These are phyloP conservation scores for Didymosphaeria variabile DNA, from an alignment of 2,329 filamentous ascomycete species.

Conservation along the genomic window DNA sequence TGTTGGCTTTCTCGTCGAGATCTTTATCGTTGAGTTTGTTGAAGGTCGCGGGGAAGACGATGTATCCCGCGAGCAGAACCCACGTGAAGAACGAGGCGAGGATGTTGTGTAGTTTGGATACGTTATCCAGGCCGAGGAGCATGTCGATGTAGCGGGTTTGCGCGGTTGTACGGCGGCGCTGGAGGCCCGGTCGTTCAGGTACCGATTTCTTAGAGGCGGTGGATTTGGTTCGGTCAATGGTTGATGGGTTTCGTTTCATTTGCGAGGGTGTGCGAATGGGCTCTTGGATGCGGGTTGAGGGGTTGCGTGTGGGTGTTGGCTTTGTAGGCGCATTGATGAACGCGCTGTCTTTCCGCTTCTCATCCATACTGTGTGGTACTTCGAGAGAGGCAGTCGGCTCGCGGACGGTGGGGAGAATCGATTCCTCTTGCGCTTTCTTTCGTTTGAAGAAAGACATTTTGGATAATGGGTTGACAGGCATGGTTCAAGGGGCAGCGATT, in stretches of 20 bases:
- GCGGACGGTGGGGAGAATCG: slow-evolving; percentile 5
- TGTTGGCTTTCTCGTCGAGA: slow-evolving; percentile 34
- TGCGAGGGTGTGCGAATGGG: slow-evolving; percentile 16
- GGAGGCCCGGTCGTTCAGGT: slow-evolving; percentile 26
- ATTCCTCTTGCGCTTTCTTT: neutral
- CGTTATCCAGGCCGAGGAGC: slow-evolving; percentile 58
- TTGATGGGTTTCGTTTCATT: slow-evolving; percentile 11
- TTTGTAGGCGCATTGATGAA: slow-evolving; percentile 8
- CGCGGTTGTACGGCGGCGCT: slow-evolving; percentile 38
- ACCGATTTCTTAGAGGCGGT: slow-evolving; percentile 1
- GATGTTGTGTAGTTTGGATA: slow-evolving; percentile 59
- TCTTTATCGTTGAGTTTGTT: slow-evolving; percentile 50
- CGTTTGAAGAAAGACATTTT: slow-evolving; percentile 15
- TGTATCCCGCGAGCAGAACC: slow-evolving; percentile 63
- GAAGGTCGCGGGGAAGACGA: slow-evolving; percentile 63
- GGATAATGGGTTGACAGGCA: neutral
- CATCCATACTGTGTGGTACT: slow-evolving; percentile 10
- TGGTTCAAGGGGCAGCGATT: neutral
- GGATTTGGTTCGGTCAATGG: slow-evolving; percentile 6
- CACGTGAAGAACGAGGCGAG: slow-evolving; percentile 57
- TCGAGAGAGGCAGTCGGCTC: slow-evolving; percentile 8
- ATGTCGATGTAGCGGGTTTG: slow-evolving; percentile 50
- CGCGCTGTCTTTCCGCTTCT: slow-evolving; percentile 19
- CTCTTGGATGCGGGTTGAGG: slow-evolving; percentile 31
- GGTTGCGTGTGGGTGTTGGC: slow-evolving; percentile 25